Base-by-base conservation (phyloP, 352 stramenopile genomes). In the Thraustotheca clavata region DNA sequence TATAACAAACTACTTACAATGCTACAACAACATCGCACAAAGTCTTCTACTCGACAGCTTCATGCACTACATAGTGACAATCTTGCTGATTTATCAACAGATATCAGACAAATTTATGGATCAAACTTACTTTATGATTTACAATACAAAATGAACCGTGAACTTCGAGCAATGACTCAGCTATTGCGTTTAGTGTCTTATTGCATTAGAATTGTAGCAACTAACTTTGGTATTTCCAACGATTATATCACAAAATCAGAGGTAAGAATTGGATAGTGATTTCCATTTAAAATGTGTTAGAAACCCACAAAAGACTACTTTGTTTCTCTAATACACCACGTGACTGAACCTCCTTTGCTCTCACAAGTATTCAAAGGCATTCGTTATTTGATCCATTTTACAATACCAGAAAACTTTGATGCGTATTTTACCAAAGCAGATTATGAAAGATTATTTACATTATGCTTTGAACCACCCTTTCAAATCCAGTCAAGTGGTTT, bases 261-360 rank as follows among this genome's bases (percentile, higher is more conserved):
- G 57, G 57, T 65, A 54, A 27, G 18, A 7, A 14, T 36, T 14
- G 14, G 41, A 22, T 11, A 6, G 12, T 7, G 39, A 8, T 33
- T 14, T 20, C 40, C 4, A 32, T n/a, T 52, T 61, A 20, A 12
- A 31, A 12, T 11, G 55, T 9, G 20, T 11, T 65, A 65, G 57
- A 65, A 65, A 65, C 35, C 32, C n/a, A 65, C 39, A 16, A 65
- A 65, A 39, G 57, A 65, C 12, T 57, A n/a, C 11, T 65, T 65
- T 48, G 57, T 65, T 4, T 12, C n/a, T n/a, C 33, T 65, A 18
- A 18, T 65, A n/a, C 35, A 54, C 57, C 27, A 32, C 2, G 7
- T 24, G 4, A 11, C n/a, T 7, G 57, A 65, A 6, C 57, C 57
- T 12, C 26, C 39, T 12, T 40, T 55, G 20, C 38, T 65, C 4